Evolutionary conservation across 148 eudicot species (phyloP), one percentile per base, ranked within the genome.

Genomic region (Cornus kousa): DNA sequence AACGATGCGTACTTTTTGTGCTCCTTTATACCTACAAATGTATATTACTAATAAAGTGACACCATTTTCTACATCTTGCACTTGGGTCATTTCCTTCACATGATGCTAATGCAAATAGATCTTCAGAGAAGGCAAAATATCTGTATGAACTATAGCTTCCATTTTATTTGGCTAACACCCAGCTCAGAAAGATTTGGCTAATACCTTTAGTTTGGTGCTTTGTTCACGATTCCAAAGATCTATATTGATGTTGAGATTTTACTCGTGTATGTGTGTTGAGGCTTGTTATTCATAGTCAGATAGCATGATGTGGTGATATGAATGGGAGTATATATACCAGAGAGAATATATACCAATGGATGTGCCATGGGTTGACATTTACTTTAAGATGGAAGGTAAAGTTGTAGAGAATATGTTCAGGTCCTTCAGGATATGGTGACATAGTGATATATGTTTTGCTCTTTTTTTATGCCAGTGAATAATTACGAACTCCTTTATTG

Each of bases 351-450:
- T 33, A 50, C 20, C 28, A 22, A 9, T 32, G 9, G n/a, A 31
- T 24, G 40, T 24, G 40, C 24, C 33, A 43, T 39, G 64, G 28
- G 7, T 55, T 68, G 13, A 31, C 57, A 19, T 46, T 67, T 67
- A 67, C 23, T 23, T 43, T 12, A 60, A 64, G 14, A 65, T 24
- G n/a, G 66, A 19, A 57, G 20, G 17, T 22, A 19, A 35, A 77
- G 73, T 68, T 77, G 31, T 67, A 13, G 43, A 50, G 66, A 67
- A 77, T 77, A 46, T 76, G 24, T 77, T 77, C 57, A 32, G 48
- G 8, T 43, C 48, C 48, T 43, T 43, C 6, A 43, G 71, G 31
- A 50, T 68, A 33, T 67, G 32, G 35, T 62, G 4, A 48, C 73
- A 67, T 57, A 3, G 31, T 75, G 37, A 39, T 59, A 57, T 50